Evolutionary conservation across 148 eudicot species (phyloP).

Genomic region (Fagopyrum tataricum): DNA sequence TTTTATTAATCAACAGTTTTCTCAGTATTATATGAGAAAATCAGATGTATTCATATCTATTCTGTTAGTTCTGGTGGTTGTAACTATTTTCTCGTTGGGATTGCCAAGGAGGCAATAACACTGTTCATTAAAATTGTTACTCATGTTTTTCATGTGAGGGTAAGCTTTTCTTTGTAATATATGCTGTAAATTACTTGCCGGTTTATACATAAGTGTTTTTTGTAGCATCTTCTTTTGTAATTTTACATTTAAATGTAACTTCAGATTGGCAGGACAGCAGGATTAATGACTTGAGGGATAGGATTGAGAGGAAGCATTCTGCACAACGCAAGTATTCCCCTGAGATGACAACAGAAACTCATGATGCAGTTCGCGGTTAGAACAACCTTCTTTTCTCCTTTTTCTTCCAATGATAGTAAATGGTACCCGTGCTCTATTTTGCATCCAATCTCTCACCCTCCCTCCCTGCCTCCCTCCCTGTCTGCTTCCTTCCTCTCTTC

Average conservation of each 20-base stretch:
- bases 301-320: constrained; percentile 69
- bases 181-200: neutral
- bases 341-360: constrained; percentile 42
- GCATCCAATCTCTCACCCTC: neutral
- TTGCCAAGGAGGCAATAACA: constrained; percentile 44
- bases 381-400: constrained; percentile 4
- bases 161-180: constrained; percentile 35
- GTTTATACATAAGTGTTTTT: neutral
- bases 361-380: constrained; percentile 47
- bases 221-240: constrained; percentile 12
- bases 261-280: constrained; percentile 59
- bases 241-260: constrained; percentile 14
- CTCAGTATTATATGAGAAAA: constrained; percentile 47
- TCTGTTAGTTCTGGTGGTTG: constrained; percentile 41
- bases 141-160: constrained; percentile 51
- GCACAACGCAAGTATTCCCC: constrained; percentile 54
- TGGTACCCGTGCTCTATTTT: neutral
- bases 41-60: constrained; percentile 39
- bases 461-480: neutral
- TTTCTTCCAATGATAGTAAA: neutral
- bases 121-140: constrained; percentile 50
- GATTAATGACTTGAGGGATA: constrained; percentile 61
- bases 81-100: constrained; percentile 46
- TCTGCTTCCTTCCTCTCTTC: neutral
- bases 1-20: constrained; percentile 34